phyloP scores from a whole-genome alignment of 1,284 basidiomycete species.

The Coriolopsis trogii region DNA sequence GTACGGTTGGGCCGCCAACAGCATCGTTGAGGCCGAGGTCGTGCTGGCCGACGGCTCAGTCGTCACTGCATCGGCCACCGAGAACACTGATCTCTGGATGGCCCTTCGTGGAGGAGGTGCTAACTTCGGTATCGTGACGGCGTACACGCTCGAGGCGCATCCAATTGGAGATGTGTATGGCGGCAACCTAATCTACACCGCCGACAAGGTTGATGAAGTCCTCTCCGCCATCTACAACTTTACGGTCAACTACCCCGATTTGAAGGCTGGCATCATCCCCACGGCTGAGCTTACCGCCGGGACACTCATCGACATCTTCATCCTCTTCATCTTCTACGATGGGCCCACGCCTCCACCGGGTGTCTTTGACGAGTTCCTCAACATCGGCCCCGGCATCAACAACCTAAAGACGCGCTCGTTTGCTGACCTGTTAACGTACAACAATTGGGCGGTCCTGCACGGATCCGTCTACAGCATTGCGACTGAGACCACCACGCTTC shows the following conservation, averaged over 20 bases:
- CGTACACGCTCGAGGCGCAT: neutral
- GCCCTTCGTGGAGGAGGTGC: neutral
- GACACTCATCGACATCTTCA: neutral
- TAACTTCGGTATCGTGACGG: neutral
- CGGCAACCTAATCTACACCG: neutral
- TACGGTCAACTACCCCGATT: neutral
- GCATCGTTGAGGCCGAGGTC: neutral
- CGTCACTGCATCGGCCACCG: neutral
- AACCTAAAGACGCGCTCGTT: neutral
- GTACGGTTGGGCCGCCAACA: neutral
- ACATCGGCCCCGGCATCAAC: neutral
- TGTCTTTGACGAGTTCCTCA: neutral
- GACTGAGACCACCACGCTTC: neutral
- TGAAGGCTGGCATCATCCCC: neutral
- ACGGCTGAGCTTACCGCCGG: neutral
- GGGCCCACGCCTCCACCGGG: neutral
- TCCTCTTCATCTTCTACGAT: conserved; percentile 1
- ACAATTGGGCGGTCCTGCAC: neutral
- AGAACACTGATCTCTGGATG: neutral
- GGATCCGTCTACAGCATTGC: neutral
- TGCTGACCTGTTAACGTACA: neutral
- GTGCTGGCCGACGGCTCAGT: neutral
- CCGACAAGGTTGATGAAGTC: neutral
- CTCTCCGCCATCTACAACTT: neutral
- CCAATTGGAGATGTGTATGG: neutral